Percentiles rank a stretch among this genome's conserved stretches.
Conservation (phyloP, 1,284 basidiomycete species). For the Cryptococcus wingfieldii region DNA sequence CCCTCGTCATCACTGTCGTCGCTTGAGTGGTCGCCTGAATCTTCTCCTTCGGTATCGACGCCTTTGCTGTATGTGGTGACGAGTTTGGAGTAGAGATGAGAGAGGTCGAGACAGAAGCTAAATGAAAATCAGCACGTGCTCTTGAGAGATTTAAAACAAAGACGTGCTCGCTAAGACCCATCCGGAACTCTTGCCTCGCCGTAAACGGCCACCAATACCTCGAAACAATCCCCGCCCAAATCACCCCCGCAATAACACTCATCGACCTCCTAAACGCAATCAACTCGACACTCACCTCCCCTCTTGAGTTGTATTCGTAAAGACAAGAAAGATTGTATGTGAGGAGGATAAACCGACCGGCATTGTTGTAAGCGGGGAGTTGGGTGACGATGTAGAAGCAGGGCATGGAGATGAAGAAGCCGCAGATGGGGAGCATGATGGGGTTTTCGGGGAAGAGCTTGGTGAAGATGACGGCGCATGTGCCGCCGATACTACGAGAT, state of each 20-base stretch:
- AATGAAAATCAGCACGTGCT: neutral
- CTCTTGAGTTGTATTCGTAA: conserved; percentile 75
- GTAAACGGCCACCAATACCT: conserved; percentile 93
- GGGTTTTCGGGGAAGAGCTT: conserved; percentile 67
- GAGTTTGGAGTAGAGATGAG: conserved; percentile 49
- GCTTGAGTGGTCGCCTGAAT: neutral
- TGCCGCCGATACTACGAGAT: conserved; percentile 65
- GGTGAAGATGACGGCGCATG: conserved; percentile 67
- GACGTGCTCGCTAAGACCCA: conserved; percentile 76
- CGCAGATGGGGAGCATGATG: conserved; percentile 70
- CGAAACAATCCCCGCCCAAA: conserved; percentile 84
- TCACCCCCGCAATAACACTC: conserved; percentile 76
- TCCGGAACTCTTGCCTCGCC: conserved; percentile 78
- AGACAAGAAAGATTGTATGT: conserved; percentile 79
- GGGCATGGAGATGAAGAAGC: conserved; percentile 84
- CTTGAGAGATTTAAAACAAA: neutral
- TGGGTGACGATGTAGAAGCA: conserved; percentile 87
- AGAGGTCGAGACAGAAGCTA: conserved; percentile 49
- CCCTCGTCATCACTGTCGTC: neutral
- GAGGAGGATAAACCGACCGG: conserved; percentile 80
- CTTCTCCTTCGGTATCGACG: neutral
- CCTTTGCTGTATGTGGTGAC: conserved; percentile 39
- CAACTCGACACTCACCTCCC: conserved; percentile 56
- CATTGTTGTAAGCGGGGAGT: conserved; percentile 67
- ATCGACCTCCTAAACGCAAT: conserved; percentile 73